Evolutionary conservation across 192 early-diverging fungal species (phyloP).

Genomic region (Endogone sp.): DNA sequence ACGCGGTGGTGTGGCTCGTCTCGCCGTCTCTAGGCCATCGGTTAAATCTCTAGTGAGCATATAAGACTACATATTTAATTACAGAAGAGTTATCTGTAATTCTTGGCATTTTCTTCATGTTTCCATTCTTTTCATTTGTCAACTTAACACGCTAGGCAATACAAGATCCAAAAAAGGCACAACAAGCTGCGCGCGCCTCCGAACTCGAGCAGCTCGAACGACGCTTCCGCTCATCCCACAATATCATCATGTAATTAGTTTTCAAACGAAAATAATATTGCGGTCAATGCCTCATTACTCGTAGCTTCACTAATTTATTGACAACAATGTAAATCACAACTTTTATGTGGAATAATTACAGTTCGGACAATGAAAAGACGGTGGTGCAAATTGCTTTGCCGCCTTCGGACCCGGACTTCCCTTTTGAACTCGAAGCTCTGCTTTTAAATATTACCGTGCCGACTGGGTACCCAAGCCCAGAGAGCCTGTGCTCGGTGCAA

Average conservation of each 20-base stretch:
- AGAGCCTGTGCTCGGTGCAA: slow-evolving; percentile 20
- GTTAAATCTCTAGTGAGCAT: background rate
- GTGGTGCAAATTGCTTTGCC: slow-evolving; percentile 20
- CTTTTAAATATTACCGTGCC: slow-evolving; percentile 60
- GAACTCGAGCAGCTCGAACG: slow-evolving; percentile 10
- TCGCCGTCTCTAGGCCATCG: background rate
- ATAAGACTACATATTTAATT: background rate
- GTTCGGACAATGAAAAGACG: slow-evolving; percentile 4
- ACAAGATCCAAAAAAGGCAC: background rate
- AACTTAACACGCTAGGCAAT: background rate
- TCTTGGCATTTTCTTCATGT: background rate
- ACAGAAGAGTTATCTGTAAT: background rate
- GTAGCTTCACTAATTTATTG: background rate
- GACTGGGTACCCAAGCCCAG: slow-evolving; percentile 39
- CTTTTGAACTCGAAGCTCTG: slow-evolving; percentile 66
- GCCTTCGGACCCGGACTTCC: slow-evolving; percentile 75
- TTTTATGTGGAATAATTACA: background rate
- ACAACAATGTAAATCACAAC: background rate
- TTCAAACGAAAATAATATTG: too few relatives aligned
- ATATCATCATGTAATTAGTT: background rate
- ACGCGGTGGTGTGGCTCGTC: background rate
- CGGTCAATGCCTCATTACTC: too few relatives aligned
- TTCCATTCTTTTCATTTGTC: background rate
- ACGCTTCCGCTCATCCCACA: slow-evolving; percentile 5
- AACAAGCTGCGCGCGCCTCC: slow-evolving; percentile 9